Evolutionary conservation across 2,329 filamentous ascomycete species (phyloP).

Genomic region (Daldinia eschscholtzii): DNA sequence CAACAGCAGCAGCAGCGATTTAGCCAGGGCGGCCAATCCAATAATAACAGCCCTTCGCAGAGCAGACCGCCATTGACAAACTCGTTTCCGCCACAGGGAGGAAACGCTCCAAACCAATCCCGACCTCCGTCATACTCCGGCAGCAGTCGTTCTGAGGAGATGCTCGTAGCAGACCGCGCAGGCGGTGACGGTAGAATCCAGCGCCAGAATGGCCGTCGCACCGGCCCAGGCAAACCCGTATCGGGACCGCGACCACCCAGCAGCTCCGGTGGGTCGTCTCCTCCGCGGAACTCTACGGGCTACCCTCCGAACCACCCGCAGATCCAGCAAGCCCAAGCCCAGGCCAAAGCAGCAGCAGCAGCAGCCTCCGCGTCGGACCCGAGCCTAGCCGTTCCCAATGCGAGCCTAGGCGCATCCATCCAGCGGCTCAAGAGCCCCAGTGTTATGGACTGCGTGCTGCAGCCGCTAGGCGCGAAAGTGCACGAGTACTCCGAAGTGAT

Average conservation of each 20-base stretch:
- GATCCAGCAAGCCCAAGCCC: slow-evolving; percentile 38
- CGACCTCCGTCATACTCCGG: slow-evolving; percentile 51
- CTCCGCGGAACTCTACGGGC: slow-evolving; percentile 43
- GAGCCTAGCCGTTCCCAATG: slow-evolving; percentile 24
- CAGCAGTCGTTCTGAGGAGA: slow-evolving; percentile 52
- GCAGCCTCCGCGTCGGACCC: slow-evolving; percentile 27
- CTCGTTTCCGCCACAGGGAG: slow-evolving; percentile 44
- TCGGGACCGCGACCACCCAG: slow-evolving; percentile 42
- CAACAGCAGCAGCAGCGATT: slow-evolving; percentile 42
- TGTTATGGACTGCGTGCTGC: slow-evolving; percentile 59
- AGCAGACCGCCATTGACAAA: slow-evolving; percentile 51
- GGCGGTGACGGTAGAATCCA: slow-evolving; percentile 42
- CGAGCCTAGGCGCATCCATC: slow-evolving; percentile 49
- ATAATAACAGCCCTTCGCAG: slow-evolving; percentile 39
- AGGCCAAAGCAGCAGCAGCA: slow-evolving; percentile 23
- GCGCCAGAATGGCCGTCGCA: slow-evolving; percentile 49
- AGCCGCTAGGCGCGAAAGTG: slow-evolving; percentile 61
- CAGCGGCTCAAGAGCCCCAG: slow-evolving; percentile 60
- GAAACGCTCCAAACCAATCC: slow-evolving; percentile 26
- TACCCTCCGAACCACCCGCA: slow-evolving; percentile 43
- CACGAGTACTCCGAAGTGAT: slow-evolving; percentile 59
- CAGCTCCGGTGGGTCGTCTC: slow-evolving; percentile 45
- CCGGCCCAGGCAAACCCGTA: slow-evolving; percentile 34
- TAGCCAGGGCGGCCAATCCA: slow-evolving; percentile 32
- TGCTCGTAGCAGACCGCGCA: slow-evolving; percentile 48